Conservation (phyloP, 2,329 filamentous ascomycete species). For the Leptographium galeiforme region DNA sequence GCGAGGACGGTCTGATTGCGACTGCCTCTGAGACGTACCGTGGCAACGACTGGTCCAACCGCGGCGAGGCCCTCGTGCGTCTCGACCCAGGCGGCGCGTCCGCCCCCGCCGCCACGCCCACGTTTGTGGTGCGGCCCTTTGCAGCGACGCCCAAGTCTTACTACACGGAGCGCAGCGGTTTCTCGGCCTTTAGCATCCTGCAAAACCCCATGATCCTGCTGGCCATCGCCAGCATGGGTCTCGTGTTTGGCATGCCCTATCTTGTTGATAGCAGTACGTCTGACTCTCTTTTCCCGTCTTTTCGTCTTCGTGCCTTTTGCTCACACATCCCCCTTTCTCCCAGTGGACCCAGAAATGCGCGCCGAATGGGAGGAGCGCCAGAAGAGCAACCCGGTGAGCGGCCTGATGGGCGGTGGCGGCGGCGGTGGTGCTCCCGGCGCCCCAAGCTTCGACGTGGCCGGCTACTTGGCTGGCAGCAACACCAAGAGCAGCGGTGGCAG, state of each 20-base stretch:
- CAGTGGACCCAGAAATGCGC: constrained; percentile 93
- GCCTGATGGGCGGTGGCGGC: constrained; percentile 33
- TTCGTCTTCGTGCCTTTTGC: too few species aligned
- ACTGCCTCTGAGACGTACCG: constrained; percentile 73
- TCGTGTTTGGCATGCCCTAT: constrained; percentile 91
- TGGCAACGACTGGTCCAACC: constrained; percentile 82
- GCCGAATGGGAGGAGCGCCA: constrained; percentile 88
- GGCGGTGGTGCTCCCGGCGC: constrained; percentile 28
- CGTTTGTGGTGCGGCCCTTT: constrained; percentile 43
- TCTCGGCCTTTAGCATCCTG: constrained; percentile 67
- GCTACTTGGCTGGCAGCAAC: constrained; percentile 43
- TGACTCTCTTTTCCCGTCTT: background rate
- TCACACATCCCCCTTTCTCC: background rate
- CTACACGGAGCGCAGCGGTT: constrained; percentile 62
- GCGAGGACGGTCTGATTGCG: constrained; percentile 26
- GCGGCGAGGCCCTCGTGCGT: constrained; percentile 47
- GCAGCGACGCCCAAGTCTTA: constrained; percentile 55
- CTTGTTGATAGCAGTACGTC: constrained; percentile 83
- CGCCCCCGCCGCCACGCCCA: constrained; percentile 3
- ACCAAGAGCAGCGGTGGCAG: constrained; percentile 18
- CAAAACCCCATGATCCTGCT: constrained; percentile 97
- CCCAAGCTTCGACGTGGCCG: constrained; percentile 45
- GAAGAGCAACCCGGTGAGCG: constrained; percentile 56
- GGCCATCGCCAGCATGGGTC: constrained; percentile 64
- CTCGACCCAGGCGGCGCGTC: constrained; percentile 20